These are phyloP conservation scores for Talaromyces sp. DNA, from an alignment of 2,329 filamentous ascomycete species.

Conservation along the genomic window DNA sequence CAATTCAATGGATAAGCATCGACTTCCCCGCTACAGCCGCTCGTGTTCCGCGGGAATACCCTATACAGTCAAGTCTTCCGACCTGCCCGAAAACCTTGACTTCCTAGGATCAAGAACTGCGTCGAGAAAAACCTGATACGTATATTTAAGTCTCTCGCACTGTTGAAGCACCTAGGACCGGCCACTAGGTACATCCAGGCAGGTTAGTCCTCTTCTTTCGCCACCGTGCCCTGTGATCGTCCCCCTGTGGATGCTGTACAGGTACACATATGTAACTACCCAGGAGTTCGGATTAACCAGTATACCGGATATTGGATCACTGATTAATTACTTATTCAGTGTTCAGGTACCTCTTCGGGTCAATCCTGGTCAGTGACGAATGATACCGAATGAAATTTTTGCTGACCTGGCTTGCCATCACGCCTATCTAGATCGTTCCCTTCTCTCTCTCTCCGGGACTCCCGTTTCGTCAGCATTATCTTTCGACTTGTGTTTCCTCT, in stretches of 20 bases:
- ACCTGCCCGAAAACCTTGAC: neutral
- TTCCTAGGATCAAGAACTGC: neutral
- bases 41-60: neutral
- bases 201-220: conserved; percentile 2
- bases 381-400: neutral
- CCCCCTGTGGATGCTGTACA: neutral
- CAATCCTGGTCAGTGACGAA: neutral
- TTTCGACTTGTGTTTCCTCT: neutral
- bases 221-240: neutral
- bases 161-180: neutral
- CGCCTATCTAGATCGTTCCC: neutral
- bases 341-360: neutral
- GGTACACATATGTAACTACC: neutral
- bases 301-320: neutral
- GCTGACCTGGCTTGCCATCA: neutral
- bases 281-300: neutral
- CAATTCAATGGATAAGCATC: neutral
- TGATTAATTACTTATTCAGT: neutral
- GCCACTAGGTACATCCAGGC: neutral
- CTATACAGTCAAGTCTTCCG: neutral
- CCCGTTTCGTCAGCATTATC: conserved; percentile 2
- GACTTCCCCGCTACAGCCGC: neutral
- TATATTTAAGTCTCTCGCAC: neutral
- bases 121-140: conserved; percentile 6
- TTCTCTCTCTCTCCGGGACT: neutral